Base-by-base conservation (phyloP, 1,139 yeast species). In the Blastobotrys ciferrii region DNA sequence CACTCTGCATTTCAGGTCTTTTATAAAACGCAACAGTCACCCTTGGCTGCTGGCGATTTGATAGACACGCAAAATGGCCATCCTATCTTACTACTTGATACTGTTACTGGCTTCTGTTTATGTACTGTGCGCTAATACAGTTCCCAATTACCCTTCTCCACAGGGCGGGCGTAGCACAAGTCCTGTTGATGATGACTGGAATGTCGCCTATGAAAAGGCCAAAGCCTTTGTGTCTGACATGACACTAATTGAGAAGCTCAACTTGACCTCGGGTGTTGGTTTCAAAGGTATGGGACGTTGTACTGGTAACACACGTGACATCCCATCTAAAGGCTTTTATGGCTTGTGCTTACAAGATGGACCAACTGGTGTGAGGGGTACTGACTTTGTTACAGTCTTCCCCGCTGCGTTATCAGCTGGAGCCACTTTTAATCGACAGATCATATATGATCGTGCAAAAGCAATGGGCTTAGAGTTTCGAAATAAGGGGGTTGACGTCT, bases 261-360 rank as follows among this genome's bases (percentile, higher is more conserved):
- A 81, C 58, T 64, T 81, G 47, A 81, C 86, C 9, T 76, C 84
- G 2, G 86, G 86, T 11, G 74, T 81, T 4, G 83, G 84, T n/a
- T n/a, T n/a, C n/a, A n/a, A n/a, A n/a, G 78, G 79, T 1, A 71
- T 78, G 4, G 84, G 82, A 4, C 82, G 82, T 1, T 81, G 86
- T 63, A 73, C 79, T 15, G 87, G 87, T 1, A 79, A 78, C 58
- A 79, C 86, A 0, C 86, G 84, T 0, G 69, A 77, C 14, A 75
- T 81, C 42, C 81, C 81, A 18, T 13, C 17, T 6, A 66, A 80
- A 32, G 78, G 78, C 9, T 75, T 81, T 51, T 78, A 81, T 1
- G 72, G 76, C 12, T 61, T 81, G n/a, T 81, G 86, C 56, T 67
- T 80, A 35, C 85, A 80, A 58, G 86, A 81, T 65, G 84, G 84